Evolutionary conservation across 441 rosid species (phyloP), one percentile per base, ranked within the genome.

Genomic region (Kokia cookei): DNA sequence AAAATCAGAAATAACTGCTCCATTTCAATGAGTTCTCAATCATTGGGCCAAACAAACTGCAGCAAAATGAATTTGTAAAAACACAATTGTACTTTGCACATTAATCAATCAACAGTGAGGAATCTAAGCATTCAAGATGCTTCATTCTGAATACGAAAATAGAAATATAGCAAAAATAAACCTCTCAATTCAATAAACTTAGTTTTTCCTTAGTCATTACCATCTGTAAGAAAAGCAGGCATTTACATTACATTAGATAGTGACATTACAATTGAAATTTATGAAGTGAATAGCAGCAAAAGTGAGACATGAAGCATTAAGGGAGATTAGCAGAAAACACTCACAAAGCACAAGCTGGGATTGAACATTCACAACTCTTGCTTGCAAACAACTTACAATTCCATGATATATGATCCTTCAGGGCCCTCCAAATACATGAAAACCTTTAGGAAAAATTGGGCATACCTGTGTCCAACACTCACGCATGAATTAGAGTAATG

Each of bases 1-100:
- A 75, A 59, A 32, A 43, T 53, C 78, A 70, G 71, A 29, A 72
- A 75, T 50, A 68, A 82, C 83, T 65, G 72, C 77, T 81, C 65
- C 26, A 61, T 11, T 26, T 26, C 26, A 51, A n/a, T 27, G 15
- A 61, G 32, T 27, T 66, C 50, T 80, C 82, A 81, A 85, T 82
- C 86, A 85, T 73, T 26, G 85, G 80, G 81, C 81, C 69, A 50
- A 54, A 7, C 13, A 6, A 47, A 12, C 2, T 24, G 32, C 62
- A 11, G 63, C 37, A 29, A 59, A 59, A 58, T 26, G 35, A 58
- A 58, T 47, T 47, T 47, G 15, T 1, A 51, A 14, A 51, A 51
- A 0, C 47, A 9, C 14, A 53, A 14, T 50, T 47, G 51, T 37
- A 6, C 8, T 17, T 50, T 10, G 19, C 22, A 63, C 14, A 42